A percentile compares a stretch with the other conserved stretches of the same genome.
phyloP scores from a whole-genome alignment of 441 rosid genomes.

The Corymbia citriodora region DNA sequence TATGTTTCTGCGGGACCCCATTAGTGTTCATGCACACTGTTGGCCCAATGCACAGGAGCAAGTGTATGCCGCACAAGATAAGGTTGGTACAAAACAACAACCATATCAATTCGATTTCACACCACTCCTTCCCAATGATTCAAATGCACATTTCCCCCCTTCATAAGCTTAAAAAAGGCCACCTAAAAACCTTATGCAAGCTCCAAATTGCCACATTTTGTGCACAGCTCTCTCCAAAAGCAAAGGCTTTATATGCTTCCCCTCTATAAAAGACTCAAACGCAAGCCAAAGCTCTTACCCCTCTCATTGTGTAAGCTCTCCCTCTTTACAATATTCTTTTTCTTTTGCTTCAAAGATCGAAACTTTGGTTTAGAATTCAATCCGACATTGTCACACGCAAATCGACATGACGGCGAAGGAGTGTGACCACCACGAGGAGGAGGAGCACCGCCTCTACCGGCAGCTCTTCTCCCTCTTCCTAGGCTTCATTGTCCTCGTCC shows the following conservation, averaged over 20 bases:
- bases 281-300: neutral
- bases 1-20: neutral
- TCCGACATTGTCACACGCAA: neutral
- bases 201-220: neutral
- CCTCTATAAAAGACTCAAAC: neutral
- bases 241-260: neutral
- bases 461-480: constrained; percentile 9
- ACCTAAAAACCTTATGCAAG: neutral
- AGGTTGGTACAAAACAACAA: neutral
- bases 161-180: neutral
- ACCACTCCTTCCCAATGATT: neutral
- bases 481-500: constrained; percentile 12
- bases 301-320: neutral
- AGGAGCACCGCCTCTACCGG: constrained; percentile 7
- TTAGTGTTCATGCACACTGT: neutral
- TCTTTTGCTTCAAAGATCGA: neutral
- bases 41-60: neutral
- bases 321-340: neutral
- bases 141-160: neutral
- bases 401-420: constrained; percentile 29
- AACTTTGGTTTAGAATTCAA: neutral
- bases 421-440: constrained; percentile 24
- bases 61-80: neutral
- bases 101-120: neutral
- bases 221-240: neutral